Base-by-base conservation (phyloP, 768 basidiomycete species). In the Termitomyces sp. region DNA sequence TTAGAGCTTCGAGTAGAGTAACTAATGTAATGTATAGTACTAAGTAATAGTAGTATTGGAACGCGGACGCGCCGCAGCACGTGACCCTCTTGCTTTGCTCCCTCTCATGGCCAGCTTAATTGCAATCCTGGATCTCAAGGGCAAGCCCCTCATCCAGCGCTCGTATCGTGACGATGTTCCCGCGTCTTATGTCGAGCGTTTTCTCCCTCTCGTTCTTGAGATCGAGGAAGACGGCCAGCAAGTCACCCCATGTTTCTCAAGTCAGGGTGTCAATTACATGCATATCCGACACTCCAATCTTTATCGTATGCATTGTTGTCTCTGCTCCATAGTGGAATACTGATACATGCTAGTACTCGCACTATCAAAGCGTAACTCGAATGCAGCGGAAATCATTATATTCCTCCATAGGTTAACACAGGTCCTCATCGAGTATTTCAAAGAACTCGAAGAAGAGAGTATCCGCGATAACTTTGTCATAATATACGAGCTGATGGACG, bases 401-500 rank as follows among this genome's bases (percentile, higher is more conserved):
- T 98, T 98, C 79, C 81, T 99, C 18, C 97, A 98, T 72, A 87
- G 95, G 45, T 80, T 99, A 56, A 88, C 87, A 0, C 85, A 93
- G 70, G 96, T 98, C 6, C 80, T 99, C 56, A 82, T 96, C 54
- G 97, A 98, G 69, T 99, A 99, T 80, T 99, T 99, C 81, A 99
- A 98, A 71, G 97, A 98, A 70, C 86, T 98, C 40, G 97, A 99
- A 70, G 97, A 98, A 68, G 97, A 99, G 77, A 95, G 93, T 49
- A 98, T 99, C 69, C 82, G 97, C 8, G 97, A 99, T 73, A 99
- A 99, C 69, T 99, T 99, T 69, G 97, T 99, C 42, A 97, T 99
- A 69, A 97, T 99, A 52, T 99, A 97, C 72, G 96, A 98, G 70
- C 84, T 98, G 54, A 82, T 99, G 78, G 96, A 98, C 67, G 97